Percentiles rank a stretch among this genome's conserved stretches.
Conservation (phyloP, 208 protist genomes). For the Leishmania martiniquensis region DNA sequence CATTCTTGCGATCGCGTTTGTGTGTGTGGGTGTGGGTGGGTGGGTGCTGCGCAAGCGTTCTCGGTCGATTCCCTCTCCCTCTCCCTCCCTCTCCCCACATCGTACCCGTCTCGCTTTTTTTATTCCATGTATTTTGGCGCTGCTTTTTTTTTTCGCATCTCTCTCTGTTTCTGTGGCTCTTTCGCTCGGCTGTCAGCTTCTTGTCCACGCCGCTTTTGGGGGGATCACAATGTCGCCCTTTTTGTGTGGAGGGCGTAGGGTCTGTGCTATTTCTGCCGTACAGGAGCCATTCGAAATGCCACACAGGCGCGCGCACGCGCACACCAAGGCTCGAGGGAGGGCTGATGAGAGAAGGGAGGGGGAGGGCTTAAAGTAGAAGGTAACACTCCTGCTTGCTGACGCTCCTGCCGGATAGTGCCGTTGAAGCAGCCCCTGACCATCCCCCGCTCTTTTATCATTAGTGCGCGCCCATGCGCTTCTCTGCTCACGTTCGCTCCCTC, state of each 20-base stretch:
- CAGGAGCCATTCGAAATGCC: not conserved
- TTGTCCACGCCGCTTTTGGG: not conserved
- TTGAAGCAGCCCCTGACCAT: not conserved
- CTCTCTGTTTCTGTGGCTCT: not conserved
- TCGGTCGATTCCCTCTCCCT: not conserved
- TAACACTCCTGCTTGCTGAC: not conserved
- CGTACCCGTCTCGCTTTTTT: not conserved
- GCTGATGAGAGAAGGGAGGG: not conserved
- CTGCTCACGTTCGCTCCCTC: not conserved
- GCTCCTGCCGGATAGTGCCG: not conserved
- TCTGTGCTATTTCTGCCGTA: not conserved
- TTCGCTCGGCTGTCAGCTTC: not conserved
- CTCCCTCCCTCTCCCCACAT: not conserved
- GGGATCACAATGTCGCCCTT: not conserved
- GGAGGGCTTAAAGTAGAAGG: not conserved
- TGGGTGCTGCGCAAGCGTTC: not conserved
- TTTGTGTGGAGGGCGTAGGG: not conserved
- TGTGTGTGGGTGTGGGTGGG: not conserved
- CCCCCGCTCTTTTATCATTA: not conserved
- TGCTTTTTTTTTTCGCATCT: conserved; percentile 7
- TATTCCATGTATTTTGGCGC: not conserved
- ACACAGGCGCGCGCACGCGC: not conserved
- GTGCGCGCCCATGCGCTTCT: not conserved
- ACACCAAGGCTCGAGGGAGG: no score
- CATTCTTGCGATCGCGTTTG: conserved; percentile 1